Conservation (phyloP, 257 asterid species). For the Solanum bulbocastanum region DNA sequence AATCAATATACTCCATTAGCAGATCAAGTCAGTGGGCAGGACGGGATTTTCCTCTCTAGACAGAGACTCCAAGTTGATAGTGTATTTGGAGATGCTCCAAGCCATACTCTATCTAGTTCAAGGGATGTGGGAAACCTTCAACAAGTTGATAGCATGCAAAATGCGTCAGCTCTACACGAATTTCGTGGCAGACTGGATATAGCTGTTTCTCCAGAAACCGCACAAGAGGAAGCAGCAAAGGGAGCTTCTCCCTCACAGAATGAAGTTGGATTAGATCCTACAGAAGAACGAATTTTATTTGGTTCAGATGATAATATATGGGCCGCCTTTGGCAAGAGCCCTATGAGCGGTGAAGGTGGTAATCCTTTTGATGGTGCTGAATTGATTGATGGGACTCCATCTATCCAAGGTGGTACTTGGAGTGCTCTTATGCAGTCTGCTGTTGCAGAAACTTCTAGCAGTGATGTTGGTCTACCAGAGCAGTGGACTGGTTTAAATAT, state of each 20-base stretch:
- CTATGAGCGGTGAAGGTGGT: conserved; percentile 35
- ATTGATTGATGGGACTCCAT: conserved; percentile 28
- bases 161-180: conserved; percentile 22
- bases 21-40: conserved; percentile 29
- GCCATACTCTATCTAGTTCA: conserved; percentile 16
- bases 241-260: conserved; percentile 25
- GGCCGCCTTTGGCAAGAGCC: conserved; percentile 49
- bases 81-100: conserved; percentile 25
- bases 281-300: conserved; percentile 64
- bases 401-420: conserved; percentile 87
- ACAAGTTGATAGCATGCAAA: conserved; percentile 28
- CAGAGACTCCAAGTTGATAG: conserved; percentile 35
- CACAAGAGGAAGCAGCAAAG: conserved; percentile 17
- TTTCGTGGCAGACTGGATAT: conserved; percentile 24
- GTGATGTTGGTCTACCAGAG: conserved; percentile 44
- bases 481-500: conserved; percentile 44
- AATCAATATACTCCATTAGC: conserved; percentile 28
- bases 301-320: conserved; percentile 74
- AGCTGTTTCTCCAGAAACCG: conserved; percentile 20
- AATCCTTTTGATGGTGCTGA: conserved; percentile 33
- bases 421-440: conserved; percentile 99
- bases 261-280: conserved; percentile 57
- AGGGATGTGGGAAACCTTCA: conserved; percentile 24
- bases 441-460: conserved; percentile 75
- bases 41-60: conserved; percentile 24